Percentiles rank a stretch among this genome's conserved stretches.
Evolutionary conservation across 768 basidiomycete genomes (phyloP).

Genomic region (Rubroboletus satanas): DNA sequence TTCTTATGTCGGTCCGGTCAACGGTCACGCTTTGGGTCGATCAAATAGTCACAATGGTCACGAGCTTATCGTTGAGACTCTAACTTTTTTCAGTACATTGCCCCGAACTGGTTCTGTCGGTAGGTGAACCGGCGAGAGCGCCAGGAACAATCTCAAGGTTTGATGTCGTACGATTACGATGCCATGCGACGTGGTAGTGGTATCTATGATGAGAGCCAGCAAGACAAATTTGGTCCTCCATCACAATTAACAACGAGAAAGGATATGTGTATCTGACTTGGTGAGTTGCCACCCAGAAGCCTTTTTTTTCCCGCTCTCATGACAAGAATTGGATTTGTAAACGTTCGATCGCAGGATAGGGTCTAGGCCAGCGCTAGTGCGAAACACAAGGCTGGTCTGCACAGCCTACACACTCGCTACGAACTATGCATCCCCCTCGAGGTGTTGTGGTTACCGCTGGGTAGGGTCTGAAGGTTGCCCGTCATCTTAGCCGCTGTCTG

Average conservation of each 20-base stretch:
- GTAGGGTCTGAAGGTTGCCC: constrained; percentile 8
- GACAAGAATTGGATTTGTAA: constrained; percentile 4
- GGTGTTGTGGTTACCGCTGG: constrained; percentile 14
- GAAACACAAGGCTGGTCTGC: constrained; percentile 8
- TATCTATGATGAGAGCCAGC: constrained; percentile 19
- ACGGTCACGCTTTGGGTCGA: constrained; percentile 2
- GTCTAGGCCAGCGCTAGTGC: constrained; percentile 12
- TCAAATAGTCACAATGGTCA: not conserved
- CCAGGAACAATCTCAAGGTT: constrained; percentile 22
- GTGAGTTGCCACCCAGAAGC: constrained; percentile 10
- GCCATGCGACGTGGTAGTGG: constrained; percentile 12
- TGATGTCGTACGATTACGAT: constrained; percentile 29
- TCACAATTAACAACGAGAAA: constrained; percentile 32
- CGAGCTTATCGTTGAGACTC: not conserved
- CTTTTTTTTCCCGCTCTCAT: constrained; percentile 5
- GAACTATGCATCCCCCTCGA: constrained; percentile 5
- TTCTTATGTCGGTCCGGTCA: constrained; percentile 1
- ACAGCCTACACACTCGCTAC: constrained; percentile 4
- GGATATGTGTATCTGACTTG: constrained; percentile 19
- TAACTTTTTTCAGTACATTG: not conserved
- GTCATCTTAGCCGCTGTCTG: constrained; percentile 12
- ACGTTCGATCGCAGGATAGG: constrained; percentile 7
- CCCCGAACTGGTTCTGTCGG: not conserved
- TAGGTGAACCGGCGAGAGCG: constrained; percentile 4
- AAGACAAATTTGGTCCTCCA: constrained; percentile 29